Evolutionary conservation across 2,329 filamentous ascomycete species (phyloP).

Genomic region (Fusarium bulbicola): DNA sequence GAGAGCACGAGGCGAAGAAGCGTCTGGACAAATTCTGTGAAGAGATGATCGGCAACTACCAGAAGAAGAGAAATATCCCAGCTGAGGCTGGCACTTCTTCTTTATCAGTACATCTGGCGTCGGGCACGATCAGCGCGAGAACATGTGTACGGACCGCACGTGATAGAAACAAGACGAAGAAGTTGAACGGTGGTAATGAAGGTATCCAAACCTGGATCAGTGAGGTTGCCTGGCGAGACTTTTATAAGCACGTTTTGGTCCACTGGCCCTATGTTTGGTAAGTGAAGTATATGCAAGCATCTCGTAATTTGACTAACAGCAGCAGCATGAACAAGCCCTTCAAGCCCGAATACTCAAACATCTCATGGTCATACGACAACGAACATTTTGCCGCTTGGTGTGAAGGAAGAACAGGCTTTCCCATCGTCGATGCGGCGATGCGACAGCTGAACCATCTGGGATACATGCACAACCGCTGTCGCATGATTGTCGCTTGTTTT

Average conservation of each 20-base stretch:
- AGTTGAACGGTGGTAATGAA: constrained; percentile 71
- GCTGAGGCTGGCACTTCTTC: constrained; percentile 69
- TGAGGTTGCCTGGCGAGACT: constrained; percentile 87
- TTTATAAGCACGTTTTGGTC: constrained; percentile 86
- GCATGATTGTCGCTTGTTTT: constrained; percentile 87
- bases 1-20: constrained; percentile 74
- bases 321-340: constrained; percentile 66
- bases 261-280: constrained; percentile 86
- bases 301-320: neutral
- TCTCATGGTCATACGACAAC: constrained; percentile 81
- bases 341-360: constrained; percentile 85
- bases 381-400: constrained; percentile 78
- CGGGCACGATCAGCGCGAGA: constrained; percentile 72
- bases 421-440: constrained; percentile 89
- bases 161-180: constrained; percentile 68
- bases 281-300: constrained; percentile 34
- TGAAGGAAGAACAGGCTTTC: constrained; percentile 78
- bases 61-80: constrained; percentile 72
- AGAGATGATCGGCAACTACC: constrained; percentile 69
- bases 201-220: constrained; percentile 80
- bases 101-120: constrained; percentile 77
- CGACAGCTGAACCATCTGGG: constrained; percentile 73
- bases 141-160: constrained; percentile 72
- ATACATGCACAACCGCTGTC: constrained; percentile 86
- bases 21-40: constrained; percentile 74